Percentiles rank a stretch among this genome's conserved stretches.
Conservation (phyloP, 352 stramenopile species). For the Globisporangium parvum region DNA sequence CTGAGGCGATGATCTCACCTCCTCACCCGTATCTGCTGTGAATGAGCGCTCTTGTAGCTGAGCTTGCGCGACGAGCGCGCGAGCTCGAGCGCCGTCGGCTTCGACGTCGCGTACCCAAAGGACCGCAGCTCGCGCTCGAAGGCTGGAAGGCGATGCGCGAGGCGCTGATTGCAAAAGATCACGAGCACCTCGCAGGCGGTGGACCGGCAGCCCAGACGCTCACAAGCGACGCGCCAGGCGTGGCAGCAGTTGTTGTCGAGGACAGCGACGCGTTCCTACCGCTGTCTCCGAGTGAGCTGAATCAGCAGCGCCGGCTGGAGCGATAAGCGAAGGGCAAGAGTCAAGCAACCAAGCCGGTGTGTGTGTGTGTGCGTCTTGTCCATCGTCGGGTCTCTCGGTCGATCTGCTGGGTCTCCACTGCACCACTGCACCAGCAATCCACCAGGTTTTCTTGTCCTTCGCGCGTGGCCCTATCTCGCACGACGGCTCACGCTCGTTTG, state of each 20-base stretch:
- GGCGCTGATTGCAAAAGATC: conserved; percentile 39
- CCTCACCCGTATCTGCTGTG: background rate
- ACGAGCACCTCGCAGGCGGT: conserved; percentile 16
- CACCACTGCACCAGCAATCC: too few species aligned
- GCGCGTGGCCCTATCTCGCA: too few species aligned
- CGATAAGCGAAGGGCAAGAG: background rate
- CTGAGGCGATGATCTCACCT: background rate
- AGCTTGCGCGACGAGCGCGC: background rate
- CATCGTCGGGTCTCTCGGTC: too few species aligned
- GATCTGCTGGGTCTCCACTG: too few species aligned
- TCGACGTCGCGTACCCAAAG: conserved; percentile 18
- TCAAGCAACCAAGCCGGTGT: background rate
- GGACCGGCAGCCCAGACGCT: background rate
- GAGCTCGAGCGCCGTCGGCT: conserved; percentile 8
- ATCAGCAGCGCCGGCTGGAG: conserved; percentile 1
- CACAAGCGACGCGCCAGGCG: background rate
- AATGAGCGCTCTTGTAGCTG: background rate
- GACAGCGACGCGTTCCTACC: conserved; percentile 17
- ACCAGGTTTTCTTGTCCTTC: too few species aligned
- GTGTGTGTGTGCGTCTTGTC: background rate
- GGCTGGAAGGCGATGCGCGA: conserved; percentile 48
- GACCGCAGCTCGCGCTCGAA: conserved; percentile 33
- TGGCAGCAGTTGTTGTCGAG: conserved; percentile 12
- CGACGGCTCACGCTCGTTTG: too few species aligned
- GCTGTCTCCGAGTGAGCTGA: conserved; percentile 13